Percentiles rank a stretch among this genome's conserved stretches.
phyloP scores from a whole-genome alignment of 805 yeast species.

The Candida bentonensis region DNA sequence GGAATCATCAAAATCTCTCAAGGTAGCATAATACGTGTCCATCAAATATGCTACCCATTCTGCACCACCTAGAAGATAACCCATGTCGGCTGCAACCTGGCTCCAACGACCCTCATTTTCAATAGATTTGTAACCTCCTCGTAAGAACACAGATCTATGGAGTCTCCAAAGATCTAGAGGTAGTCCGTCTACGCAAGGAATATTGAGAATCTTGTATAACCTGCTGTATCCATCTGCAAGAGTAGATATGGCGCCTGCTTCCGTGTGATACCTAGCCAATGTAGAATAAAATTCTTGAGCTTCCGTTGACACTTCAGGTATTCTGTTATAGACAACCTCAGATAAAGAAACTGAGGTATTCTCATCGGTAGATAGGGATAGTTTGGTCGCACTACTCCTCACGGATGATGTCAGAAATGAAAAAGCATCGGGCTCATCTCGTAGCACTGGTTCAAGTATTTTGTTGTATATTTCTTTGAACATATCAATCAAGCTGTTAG shows the following conservation, averaged over 20 bases:
- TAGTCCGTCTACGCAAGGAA: conserved; percentile 56
- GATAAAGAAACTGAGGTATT: background rate
- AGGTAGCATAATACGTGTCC: conserved; percentile 14
- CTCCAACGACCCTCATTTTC: conserved; percentile 63
- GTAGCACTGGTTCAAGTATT: background rate
- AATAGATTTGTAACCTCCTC: conserved; percentile 60
- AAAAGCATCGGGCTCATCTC: background rate
- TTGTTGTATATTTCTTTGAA: background rate
- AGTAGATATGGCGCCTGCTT: conserved; percentile 14
- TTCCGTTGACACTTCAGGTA: conserved; percentile 29
- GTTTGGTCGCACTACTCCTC: no score
- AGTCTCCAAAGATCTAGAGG: conserved; percentile 51
- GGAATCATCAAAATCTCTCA: conserved; percentile 51
- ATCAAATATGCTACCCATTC: background rate
- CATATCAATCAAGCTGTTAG: background rate
- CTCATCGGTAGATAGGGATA: no score
- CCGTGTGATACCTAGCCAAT: conserved; percentile 33
- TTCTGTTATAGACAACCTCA: conserved; percentile 29
- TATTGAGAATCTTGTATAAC: conserved; percentile 19
- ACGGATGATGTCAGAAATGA: no score
- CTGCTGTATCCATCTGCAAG: background rate
- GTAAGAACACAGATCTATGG: conserved; percentile 38
- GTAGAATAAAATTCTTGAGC: conserved; percentile 29
- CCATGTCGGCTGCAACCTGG: conserved; percentile 67
- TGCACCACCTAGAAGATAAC: conserved; percentile 26